These are phyloP conservation scores for Infundibulicybe gibba DNA, from an alignment of 768 basidiomycete genomes.

Conservation along the genomic window DNA sequence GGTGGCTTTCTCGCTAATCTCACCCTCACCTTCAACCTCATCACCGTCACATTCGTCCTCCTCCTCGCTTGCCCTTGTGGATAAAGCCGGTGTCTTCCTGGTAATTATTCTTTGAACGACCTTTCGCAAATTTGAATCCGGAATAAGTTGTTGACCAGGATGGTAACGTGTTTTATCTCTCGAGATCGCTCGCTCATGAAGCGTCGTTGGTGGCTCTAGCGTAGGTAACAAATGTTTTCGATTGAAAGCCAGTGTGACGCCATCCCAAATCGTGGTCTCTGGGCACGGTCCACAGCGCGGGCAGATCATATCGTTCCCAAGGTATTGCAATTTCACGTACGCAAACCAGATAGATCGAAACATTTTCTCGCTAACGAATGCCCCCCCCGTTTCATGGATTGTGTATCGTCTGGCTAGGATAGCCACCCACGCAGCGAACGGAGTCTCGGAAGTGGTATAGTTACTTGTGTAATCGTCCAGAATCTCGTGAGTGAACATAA, in stretches of 20 bases:
- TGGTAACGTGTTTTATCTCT: conserved; percentile 3
- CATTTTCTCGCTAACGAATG: conserved; percentile 21
- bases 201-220: conserved; percentile 21
- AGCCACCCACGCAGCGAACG: conserved; percentile 24
- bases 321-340: conserved; percentile 16
- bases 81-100: not conserved
- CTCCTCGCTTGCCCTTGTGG: not conserved
- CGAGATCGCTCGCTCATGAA: conserved; percentile 5
- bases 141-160: conserved; percentile 5
- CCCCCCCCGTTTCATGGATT: not conserved
- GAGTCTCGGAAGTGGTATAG: conserved; percentile 29
- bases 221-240: conserved; percentile 18
- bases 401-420: conserved; percentile 17
- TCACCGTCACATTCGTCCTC: too few relatives aligned
- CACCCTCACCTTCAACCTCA: conserved; percentile 1
- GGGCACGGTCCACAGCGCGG: conserved; percentile 20
- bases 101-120: conserved; percentile 1
- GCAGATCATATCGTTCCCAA: conserved; percentile 21
- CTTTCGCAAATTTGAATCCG: conserved; percentile 1
- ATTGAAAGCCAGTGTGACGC: conserved; percentile 25
- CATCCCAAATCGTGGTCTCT: conserved; percentile 27
- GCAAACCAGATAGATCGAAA: conserved; percentile 31
- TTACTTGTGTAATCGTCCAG: conserved; percentile 28
- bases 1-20: not conserved
- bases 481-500: conserved; percentile 25